phyloP scores from a whole-genome alignment of 148 eudicot species.

The Suaeda aralocaspica region DNA sequence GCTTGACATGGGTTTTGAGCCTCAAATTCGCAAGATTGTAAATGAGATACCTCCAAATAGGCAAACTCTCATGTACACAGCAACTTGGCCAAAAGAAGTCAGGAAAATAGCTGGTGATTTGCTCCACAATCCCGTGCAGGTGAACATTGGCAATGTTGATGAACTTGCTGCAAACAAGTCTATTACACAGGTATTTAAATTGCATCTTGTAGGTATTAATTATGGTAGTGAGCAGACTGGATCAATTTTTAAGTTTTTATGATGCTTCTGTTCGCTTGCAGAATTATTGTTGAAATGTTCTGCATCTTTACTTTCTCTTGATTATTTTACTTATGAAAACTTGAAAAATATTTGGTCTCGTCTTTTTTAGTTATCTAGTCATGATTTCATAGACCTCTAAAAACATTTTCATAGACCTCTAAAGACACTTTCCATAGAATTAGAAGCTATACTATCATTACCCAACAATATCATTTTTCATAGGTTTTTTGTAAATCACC shows the following conservation, averaged over 20 bases:
- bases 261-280: not conserved
- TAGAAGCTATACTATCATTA: not conserved
- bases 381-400: no score
- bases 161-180: conserved; percentile 98
- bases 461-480: not conserved
- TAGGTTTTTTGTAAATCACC: not conserved
- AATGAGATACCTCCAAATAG: conserved; percentile 92
- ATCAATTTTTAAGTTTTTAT: not conserved
- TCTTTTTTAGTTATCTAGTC: no score
- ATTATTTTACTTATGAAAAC: no score
- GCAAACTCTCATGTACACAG: conserved; percentile 98
- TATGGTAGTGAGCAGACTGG: not conserved
- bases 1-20: conserved; percentile 99
- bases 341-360: no score
- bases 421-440: no score
- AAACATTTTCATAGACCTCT: no score
- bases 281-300: not conserved
- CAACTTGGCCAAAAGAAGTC: conserved; percentile 99
- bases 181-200: conserved; percentile 69
- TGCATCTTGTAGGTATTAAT: not conserved
- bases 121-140: conserved; percentile 85
- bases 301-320: not conserved
- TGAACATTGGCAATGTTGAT: conserved; percentile 82
- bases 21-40: conserved; percentile 94
- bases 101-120: conserved; percentile 86